phyloP scores from a whole-genome alignment of 148 eudicot genomes.

The Chenopodium formosanum region DNA sequence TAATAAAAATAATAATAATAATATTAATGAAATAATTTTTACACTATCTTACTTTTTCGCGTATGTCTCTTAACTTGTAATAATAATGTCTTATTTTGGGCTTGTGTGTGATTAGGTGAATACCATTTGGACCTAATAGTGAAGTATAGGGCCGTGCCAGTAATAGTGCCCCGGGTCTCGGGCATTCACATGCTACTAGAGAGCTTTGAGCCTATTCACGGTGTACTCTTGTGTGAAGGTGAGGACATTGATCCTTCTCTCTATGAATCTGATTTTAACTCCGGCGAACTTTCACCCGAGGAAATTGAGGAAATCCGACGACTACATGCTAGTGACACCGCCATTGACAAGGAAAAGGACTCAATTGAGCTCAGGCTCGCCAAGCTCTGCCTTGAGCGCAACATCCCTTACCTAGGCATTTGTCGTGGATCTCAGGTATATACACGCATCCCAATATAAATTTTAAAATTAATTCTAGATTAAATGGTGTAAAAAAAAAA shows the following conservation, averaged over 20 bases:
- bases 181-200: slow-evolving; percentile 64
- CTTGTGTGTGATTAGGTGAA: slow-evolving; percentile 49
- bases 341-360: slow-evolving; percentile 81
- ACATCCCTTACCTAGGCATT: slow-evolving; percentile 87
- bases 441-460: no score
- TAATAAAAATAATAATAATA: no score
- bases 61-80: no score
- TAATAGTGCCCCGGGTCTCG: slow-evolving; percentile 77
- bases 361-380: slow-evolving; percentile 67
- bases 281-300: slow-evolving; percentile 38
- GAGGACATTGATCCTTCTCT: slow-evolving; percentile 83
- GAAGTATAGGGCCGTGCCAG: slow-evolving; percentile 79
- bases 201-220: slow-evolving; percentile 89
- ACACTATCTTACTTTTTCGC: no score
- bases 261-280: slow-evolving; percentile 38
- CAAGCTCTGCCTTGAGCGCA: slow-evolving; percentile 72
- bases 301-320: slow-evolving; percentile 61
- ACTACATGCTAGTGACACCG: slow-evolving; percentile 68
- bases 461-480: no score
- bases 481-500: no score
- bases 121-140: slow-evolving; percentile 84
- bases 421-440: slow-evolving; percentile 79
- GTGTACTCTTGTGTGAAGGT: slow-evolving; percentile 86
- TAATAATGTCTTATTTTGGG: not conserved
- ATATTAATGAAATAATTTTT: no score